Percentiles rank a stretch among this genome's conserved stretches.
These are phyloP conservation scores for Colletotrichum spaethianum DNA, from an alignment of 2,329 filamentous ascomycete species.

Conservation along the genomic window DNA sequence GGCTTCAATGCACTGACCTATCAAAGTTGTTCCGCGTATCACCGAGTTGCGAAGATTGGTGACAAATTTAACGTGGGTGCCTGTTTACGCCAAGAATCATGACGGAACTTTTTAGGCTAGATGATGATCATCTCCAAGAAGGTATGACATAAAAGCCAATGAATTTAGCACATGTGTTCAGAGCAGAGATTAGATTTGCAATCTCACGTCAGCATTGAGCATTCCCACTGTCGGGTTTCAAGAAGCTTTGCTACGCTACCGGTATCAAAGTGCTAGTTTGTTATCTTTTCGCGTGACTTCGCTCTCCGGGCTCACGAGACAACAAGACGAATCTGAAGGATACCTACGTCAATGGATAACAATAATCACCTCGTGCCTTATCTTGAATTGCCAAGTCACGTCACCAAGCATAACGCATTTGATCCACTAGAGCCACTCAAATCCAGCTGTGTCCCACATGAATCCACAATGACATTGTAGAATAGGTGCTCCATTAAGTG, in stretches of 20 bases:
- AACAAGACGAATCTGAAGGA: background rate
- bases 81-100: background rate
- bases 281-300: background rate
- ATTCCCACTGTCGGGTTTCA: too few species aligned
- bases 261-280: background rate
- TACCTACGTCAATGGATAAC: background rate
- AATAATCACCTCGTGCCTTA: background rate
- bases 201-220: background rate
- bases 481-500: conserved; percentile 1
- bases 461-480: background rate
- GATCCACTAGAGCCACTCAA: background rate
- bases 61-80: background rate
- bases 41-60: background rate
- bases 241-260: background rate
- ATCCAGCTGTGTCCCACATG: background rate
- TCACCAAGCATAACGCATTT: background rate
- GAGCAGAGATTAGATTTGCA: background rate
- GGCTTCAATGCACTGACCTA: background rate
- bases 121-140: too few species aligned
- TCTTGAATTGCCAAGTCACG: background rate
- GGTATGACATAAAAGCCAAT: too few species aligned
- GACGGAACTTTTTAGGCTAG: too few species aligned
- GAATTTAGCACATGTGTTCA: too few species aligned
- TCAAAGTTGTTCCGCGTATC: too few species aligned
- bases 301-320: background rate